phyloP scores from a whole-genome alignment of 352 stramenopile species.

The Pythium dissotocum region DNA sequence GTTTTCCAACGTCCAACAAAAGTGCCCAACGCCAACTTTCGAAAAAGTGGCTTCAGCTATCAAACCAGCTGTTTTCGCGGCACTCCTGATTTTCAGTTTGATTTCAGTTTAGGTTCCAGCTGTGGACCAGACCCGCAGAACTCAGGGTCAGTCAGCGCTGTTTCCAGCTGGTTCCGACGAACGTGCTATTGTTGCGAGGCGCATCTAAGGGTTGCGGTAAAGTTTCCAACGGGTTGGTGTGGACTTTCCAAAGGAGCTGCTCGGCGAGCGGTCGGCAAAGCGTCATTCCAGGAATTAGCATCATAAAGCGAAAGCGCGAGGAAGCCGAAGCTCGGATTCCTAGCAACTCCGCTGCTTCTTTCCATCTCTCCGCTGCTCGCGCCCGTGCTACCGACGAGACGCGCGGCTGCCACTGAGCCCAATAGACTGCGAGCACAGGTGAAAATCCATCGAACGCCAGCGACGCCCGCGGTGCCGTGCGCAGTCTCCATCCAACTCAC shows the following conservation, averaged over 20 bases:
- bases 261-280: neutral
- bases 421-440: neutral
- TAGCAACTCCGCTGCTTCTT: constrained; percentile 1
- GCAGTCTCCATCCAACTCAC: neutral
- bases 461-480: neutral
- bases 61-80: neutral
- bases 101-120: too few relatives aligned
- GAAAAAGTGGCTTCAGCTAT: neutral
- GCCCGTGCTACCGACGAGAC: neutral
- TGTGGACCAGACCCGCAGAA: neutral
- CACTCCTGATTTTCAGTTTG: neutral
- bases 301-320: constrained; percentile 16
- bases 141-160: neutral
- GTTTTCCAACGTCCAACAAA: neutral
- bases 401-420: neutral
- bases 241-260: neutral
- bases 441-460: constrained; percentile 5
- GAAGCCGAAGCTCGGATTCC: constrained; percentile 17
- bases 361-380: neutral
- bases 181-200: constrained; percentile 4
- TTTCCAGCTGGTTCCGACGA: constrained; percentile 23
- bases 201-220: constrained; percentile 11
- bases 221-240: constrained; percentile 8
- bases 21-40: neutral
- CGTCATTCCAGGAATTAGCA: neutral